Evolutionary conservation across 2,329 filamentous ascomycete species (phyloP), one percentile per base, ranked within the genome.

Genomic region (Diplodia seriata): DNA sequence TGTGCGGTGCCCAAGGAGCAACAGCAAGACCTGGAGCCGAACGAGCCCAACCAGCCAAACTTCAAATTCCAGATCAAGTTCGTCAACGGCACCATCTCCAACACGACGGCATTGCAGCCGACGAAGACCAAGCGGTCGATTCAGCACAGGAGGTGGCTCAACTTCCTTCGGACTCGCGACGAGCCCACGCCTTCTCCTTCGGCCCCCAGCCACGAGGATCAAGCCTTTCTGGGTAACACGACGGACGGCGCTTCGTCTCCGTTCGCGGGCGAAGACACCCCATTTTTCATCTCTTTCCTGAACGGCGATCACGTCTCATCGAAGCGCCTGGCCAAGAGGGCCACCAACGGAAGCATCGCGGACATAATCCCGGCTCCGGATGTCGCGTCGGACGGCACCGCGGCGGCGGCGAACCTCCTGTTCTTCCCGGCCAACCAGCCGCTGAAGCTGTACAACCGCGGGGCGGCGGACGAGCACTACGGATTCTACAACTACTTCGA

Each of bases 401-500:
- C 92, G 0, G 88, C 88, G 1, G 82, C 90, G 0, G 91, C 92
- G 2, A 86, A 86, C 11, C 82, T 97, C 70, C 87, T 95, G 55
- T 91, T 93, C 0, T 83, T 86, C 8, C 87, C 91, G 0, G 80
- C 84, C 0, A 80, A 82, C 69, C 95, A 98, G 74, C 94, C 93
- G 0, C 83, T 98, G 14, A 88, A 91, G 1, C 86, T 98, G 0
- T 98, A 90, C 77, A 92, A 98, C 77, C 91, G 93, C 23, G 93
- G 91, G 20, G 83, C 91, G 33, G 81, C 86, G 1, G 90, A 90
- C 0, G 94, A 98, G 77, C 93, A 97, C 79, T 97, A 96, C 78
- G 93, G 92, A 2, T 97, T 97, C 81, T 97, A 97, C 81, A 91
- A 87, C 0, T 96, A 97, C 82, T 98, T 91, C 78, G 89, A 93